Evolutionary conservation across 305 asterid genomes (phyloP).

Genomic region (Striga hermonthica): DNA sequence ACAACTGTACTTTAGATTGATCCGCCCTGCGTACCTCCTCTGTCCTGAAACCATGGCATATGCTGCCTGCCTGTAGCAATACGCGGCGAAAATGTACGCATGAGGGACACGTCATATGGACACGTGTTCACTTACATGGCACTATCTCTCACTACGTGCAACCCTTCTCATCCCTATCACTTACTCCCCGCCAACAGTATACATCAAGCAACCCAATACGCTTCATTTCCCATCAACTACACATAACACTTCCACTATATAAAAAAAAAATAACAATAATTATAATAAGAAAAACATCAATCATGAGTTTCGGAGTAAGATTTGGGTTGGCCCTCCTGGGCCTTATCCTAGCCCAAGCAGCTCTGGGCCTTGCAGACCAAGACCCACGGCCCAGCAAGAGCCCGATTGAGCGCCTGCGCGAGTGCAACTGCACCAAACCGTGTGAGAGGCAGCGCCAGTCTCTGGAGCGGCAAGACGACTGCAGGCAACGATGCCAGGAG

Average conservation of each 20-base stretch:
- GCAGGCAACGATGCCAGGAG: conserved; percentile 28
- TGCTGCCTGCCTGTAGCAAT: too few species aligned
- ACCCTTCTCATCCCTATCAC: conserved; percentile 25
- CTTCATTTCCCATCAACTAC: conserved; percentile 7
- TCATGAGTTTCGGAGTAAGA: conserved; percentile 18
- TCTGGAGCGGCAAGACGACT: background rate
- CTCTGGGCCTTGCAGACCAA: conserved; percentile 15
- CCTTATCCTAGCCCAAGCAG: conserved; percentile 31
- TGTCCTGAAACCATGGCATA: too few species aligned
- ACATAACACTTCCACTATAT: background rate
- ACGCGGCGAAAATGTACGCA: background rate
- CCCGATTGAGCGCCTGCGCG: conserved; percentile 30
- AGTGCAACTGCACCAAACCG: conserved; percentile 29
- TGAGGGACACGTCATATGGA: conserved; percentile 30
- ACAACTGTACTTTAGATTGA: too few species aligned
- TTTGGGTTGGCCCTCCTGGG: conserved; percentile 23
- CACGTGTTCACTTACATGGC: conserved; percentile 38
- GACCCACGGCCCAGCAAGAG: conserved; percentile 34
- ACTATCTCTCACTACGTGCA: conserved; percentile 12
- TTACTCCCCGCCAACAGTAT: background rate
- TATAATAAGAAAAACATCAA: too few species aligned
- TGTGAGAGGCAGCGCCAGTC: conserved; percentile 20
- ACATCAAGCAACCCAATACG: background rate
- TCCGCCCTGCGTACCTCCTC: too few species aligned
- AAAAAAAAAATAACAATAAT: background rate